Conservation (phyloP, 208 protist species). For the Acanthamoeba comandoni region DNA sequence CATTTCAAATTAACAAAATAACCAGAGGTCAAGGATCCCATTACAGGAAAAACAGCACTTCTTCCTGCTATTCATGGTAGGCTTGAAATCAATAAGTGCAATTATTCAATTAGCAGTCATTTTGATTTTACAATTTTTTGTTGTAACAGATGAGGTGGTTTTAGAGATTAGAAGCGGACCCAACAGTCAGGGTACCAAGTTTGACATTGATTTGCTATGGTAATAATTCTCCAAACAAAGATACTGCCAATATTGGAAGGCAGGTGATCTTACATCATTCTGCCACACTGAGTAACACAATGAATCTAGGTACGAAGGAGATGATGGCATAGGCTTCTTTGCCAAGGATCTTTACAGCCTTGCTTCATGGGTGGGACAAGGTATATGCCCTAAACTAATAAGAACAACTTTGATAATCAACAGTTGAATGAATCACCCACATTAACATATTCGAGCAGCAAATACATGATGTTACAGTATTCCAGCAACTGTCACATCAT, state of each 20-base stretch:
- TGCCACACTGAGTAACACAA: not conserved
- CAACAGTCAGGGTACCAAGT: constrained; percentile 35
- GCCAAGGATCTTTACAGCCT: constrained; percentile 54
- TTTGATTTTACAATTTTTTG: no score
- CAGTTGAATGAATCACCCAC: no score
- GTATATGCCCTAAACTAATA: not conserved
- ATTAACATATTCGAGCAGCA: no score
- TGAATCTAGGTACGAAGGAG: constrained; percentile 15
- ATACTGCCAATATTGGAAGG: no score
- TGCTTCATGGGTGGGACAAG: constrained; percentile 61
- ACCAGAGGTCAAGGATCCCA: constrained; percentile 25
- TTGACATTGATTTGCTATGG: constrained; percentile 62
- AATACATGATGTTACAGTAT: no score
- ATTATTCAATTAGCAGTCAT: no score
- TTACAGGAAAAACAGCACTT: constrained; percentile 15
- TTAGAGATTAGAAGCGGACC: constrained; percentile 62
- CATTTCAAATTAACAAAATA: not conserved
- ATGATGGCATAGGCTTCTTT: constrained; percentile 74
- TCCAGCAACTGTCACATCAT: no score
- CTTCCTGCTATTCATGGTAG: constrained; percentile 25
- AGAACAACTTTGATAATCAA: no score
- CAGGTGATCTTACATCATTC: no score
- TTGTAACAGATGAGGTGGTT: constrained; percentile 42
- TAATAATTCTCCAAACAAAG: not conserved
- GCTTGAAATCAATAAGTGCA: no score